phyloP scores from a whole-genome alignment of 2,329 filamentous ascomycete species.

The Teratosphaeria epicoccoides region DNA sequence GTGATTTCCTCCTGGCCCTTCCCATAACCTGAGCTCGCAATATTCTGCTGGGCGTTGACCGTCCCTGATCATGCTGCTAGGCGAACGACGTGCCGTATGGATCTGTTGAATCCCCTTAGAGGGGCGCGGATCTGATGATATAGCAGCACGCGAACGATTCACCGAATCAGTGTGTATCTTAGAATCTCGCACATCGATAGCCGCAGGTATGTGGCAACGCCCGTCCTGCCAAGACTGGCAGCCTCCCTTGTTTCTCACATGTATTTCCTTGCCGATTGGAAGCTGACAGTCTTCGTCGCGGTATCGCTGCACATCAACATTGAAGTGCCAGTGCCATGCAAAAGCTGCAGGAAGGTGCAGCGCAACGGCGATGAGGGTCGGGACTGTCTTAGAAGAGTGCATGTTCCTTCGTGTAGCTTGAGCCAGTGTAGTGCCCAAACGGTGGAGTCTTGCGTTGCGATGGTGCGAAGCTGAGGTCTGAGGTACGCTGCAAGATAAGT shows the following conservation, averaged over 20 bases:
- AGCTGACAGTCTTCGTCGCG: not conserved
- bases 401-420: no score
- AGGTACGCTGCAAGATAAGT: not conserved
- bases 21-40: not conserved
- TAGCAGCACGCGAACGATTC: not conserved
- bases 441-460: not conserved
- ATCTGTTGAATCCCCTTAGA: not conserved
- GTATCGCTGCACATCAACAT: not conserved
- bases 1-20: not conserved
- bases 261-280: not conserved
- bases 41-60: not conserved
- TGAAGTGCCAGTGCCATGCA: not conserved
- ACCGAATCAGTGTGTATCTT: no score
- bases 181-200: no score
- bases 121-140: not conserved
- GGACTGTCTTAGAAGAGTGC: not conserved
- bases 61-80: not conserved
- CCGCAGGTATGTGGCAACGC: no score
- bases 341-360: not conserved
- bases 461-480: not conserved
- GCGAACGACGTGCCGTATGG: not conserved
- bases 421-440: no score
- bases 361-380: not conserved
- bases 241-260: not conserved
- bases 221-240: not conserved